Base-by-base conservation (phyloP, 1,139 yeast genomes). In the Hyphopichia khmerensis region DNA sequence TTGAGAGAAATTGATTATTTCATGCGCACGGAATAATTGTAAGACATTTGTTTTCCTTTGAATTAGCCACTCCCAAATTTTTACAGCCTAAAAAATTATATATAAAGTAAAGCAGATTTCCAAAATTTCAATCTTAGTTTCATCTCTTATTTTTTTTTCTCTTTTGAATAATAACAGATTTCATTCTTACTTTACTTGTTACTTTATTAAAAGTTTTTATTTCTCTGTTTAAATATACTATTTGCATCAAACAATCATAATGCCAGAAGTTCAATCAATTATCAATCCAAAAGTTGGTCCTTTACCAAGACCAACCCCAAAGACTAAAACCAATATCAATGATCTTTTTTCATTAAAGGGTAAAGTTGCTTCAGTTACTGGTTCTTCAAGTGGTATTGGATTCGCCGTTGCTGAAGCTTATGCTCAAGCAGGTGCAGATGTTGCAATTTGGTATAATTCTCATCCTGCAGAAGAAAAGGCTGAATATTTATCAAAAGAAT, bases 401-500 rank as follows among this genome's bases (percentile, higher is more conserved):
- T 75, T 68, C 50, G 89, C 87, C 4, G 88, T 87, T 23, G 96
- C 96, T 36, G 86, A 82, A 58, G 95, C 91, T 0, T 87, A 72
- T 56, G 91, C 95, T 40, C 95, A 87, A 67, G 95, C 95, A 4
- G 96, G 96, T 41, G 96, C 96, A 10, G 89, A 87, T 51, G 85
- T 89, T 36, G 93, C 91, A 48, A 75, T 89, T 55, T 87, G 96
- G 96, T 68, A 69, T 52, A 69, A 69, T 48, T 64, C 72, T 33
- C 64, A 80, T 49, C 80, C 87, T 27, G 76, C 87, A 8, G 82
- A 80, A 42, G 62, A 72, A 24, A 72, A 79, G 57, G 91, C 89
- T 16, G 72, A 70, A 47, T 72, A 68, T 39, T 70, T 88, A 32
- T 64, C 79, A 33, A 62, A 78, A 51, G 79, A 77, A 51, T 87